Base-by-base conservation (phyloP, 2,329 filamentous ascomycete genomes). In the Albifimbria verrucaria region DNA sequence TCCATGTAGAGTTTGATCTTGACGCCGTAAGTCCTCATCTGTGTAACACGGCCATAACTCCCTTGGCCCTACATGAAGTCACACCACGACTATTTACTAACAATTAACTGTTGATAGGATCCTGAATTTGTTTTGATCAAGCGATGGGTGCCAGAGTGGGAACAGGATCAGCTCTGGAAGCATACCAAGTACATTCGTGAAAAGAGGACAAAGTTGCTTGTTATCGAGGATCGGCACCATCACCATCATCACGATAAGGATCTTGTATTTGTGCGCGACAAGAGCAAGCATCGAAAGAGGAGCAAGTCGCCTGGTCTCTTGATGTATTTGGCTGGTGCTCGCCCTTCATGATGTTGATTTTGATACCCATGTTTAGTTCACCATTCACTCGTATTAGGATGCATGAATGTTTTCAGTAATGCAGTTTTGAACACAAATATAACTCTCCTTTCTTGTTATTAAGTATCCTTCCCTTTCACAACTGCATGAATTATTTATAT, bases 111-210 rank as follows among this genome's bases (percentile, higher is more conserved):
- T 12, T 10, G 7, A 42, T 59, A 85, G 77, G 86, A 92, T 62
- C 79, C 82, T 18, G 83, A 88, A 46, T 92, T 83, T 60, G 75
- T 92, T 52, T 70, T 92, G 54, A 88, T 92, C 71, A 89, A 88
- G 69, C 78, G 84, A 52, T 89, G 83, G 83, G 83, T 92, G 49
- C 81, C 83, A 4, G 85, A 90, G 60, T 80, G 82, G 56, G 82
- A 90, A 65, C 88, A 90, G 63, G 81, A 90, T 54, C 74, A 83
- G 52, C 79, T 91, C 48, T 92, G 89, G 79, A 79, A 82, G 43
- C 87, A 92, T 70, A 90, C 88, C 3, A 78, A 78, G 56, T 73
- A 78, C 43, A 67, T 90, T 57, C 84, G 85, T n/a, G 80, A 85
- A 62, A 77, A 76, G 65, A 73, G 77, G 7, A 66, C 65, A 45